Evolutionary conservation across 257 asterid genomes (phyloP), one percentile per base, ranked within the genome.

Genomic region (Pogostemon cablin): DNA sequence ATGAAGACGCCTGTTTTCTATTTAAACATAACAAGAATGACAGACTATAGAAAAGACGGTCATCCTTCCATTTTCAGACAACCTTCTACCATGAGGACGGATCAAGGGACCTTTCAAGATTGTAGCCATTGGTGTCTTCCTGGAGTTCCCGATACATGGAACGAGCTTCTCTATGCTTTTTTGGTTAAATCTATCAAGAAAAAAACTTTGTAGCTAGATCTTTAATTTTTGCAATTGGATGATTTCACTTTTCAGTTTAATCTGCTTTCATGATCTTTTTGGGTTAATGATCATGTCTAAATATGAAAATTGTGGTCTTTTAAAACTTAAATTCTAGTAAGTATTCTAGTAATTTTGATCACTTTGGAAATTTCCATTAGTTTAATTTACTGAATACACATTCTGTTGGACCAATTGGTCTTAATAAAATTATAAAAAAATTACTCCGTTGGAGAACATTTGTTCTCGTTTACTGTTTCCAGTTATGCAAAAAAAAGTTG

Each of bases 61-160:
- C 96, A 86, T 69, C 96, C 92, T 54, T 88, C 96, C 4, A 72
- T 84, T 2, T 86, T 72, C 74, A 74, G 87, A 74, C 81, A 56
- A 15, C 4, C 78, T 0, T 65, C 54, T 52, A 6, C 34, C 1
- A 8, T 59, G 25, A 77, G 73, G 39, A 76, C 39, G 63, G 63
- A 68, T 25, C 32, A 25, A 6, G 80, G 76, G 10, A 41, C 67
- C 72, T 57, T 68, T 41, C 96, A 88, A 71, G 96, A 88, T 49
- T 83, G 92, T 59, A 83, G 96, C 81, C 92, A 88, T 32, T 84
- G 89, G 95, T 83, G 89, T 67, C 79, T 87, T 8, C 91, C 91
- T 4, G 95, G 95, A 0, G 81, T 85, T 50, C 95, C 90, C 0
- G 90, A 84, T 42, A 57, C 84, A 5, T 88, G 87, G 96, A 87